Conservation (phyloP, 495 filamentous ascomycete genomes). For the Penicillium angulare region DNA sequence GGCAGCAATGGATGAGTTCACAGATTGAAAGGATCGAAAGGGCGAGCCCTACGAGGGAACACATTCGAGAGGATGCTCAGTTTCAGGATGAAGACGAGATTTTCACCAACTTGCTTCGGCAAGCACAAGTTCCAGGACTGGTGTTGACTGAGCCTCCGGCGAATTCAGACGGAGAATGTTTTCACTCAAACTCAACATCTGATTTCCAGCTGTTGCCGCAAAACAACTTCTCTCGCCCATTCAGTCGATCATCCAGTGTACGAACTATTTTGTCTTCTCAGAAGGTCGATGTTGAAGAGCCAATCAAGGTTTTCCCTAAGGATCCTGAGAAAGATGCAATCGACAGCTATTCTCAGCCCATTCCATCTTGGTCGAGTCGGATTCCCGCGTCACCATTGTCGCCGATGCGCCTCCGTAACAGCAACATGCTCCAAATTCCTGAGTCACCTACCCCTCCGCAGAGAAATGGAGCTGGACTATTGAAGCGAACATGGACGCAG, state of each 20-base stretch:
- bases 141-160: neutral
- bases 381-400: conserved; percentile 9
- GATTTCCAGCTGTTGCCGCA: conserved; percentile 11
- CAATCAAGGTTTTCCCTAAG: neutral
- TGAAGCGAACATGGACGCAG: conserved; percentile 28
- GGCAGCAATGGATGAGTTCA: conserved; percentile 50
- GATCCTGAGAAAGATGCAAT: neutral
- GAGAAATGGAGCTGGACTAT: conserved; percentile 9
- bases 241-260: conserved; percentile 34
- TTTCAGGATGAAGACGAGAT: conserved; percentile 47
- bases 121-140: conserved; percentile 1
- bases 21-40: conserved; percentile 40
- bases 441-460: conserved; percentile 36
- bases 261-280: conserved; percentile 25
- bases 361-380: neutral
- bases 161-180: neutral
- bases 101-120: conserved; percentile 14
- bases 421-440: conserved; percentile 19
- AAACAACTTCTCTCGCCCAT: conserved; percentile 39
- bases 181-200: conserved; percentile 5
- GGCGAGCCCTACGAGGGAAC: conserved; percentile 36
- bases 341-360: neutral
- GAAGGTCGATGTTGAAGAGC: conserved; percentile 4
- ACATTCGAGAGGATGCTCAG: conserved; percentile 61
- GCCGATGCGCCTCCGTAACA: conserved; percentile 26